A percentile compares a stretch with the other conserved stretches of the same genome.
These are phyloP conservation scores for Tetrastigma voinierianum DNA, from an alignment of 164 flowering plant species.

Conservation along the genomic window DNA sequence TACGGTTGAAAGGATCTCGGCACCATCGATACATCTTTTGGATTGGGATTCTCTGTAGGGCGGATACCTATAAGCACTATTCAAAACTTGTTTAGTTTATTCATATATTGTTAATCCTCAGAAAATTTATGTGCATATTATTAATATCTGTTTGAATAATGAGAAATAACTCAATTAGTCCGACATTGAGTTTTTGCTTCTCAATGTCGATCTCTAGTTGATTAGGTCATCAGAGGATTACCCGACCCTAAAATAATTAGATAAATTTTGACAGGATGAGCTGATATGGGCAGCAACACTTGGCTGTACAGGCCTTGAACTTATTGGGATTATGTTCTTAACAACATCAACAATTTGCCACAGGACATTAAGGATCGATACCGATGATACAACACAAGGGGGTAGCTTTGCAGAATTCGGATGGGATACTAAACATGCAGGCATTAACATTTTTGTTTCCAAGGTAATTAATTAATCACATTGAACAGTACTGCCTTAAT, in stretches of 20 bases:
- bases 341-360: slow-evolving; percentile 22
- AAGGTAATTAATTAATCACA: slow-evolving; percentile 23
- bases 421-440: slow-evolving; percentile 56
- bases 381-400: background rate
- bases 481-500: background rate
- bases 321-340: slow-evolving; percentile 33
- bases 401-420: slow-evolving; percentile 46
- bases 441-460: slow-evolving; percentile 41
- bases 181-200: no score
- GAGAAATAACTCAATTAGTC: no score
- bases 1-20: no score
- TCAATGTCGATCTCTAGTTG: no score
- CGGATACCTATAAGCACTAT: no score
- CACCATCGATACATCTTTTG: no score
- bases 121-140: background rate
- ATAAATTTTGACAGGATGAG: slow-evolving; percentile 37
- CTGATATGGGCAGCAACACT: slow-evolving; percentile 57
- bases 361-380: background rate
- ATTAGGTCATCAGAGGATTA: no score
- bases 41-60: no score
- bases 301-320: slow-evolving; percentile 38
- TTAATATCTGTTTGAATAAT: no score
- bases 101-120: no score
- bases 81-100: background rate
- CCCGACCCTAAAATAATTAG: no score